Evolutionary conservation across 2,329 filamentous ascomycete genomes (phyloP).

Genomic region (Penicillium sp.): DNA sequence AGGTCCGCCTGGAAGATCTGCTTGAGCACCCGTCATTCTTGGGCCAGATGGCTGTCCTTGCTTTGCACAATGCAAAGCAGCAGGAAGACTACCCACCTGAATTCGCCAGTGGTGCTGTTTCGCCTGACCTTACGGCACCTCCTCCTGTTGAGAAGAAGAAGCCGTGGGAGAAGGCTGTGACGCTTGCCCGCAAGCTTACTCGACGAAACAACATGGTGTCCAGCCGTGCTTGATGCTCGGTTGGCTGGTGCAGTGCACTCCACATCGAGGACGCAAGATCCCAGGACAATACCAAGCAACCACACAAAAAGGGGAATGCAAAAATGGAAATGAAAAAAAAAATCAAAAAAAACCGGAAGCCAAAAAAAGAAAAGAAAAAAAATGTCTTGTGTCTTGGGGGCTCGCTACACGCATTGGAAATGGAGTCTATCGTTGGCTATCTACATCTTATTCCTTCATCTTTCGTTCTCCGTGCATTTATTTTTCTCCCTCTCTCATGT

Average conservation of each 20-base stretch:
- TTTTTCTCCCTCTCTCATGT: background rate
- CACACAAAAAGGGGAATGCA: background rate
- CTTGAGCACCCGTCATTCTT: constrained; percentile 43
- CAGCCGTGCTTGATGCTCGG: constrained; percentile 18
- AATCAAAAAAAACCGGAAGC: constrained; percentile 7
- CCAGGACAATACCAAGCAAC: background rate
- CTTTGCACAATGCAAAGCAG: constrained; percentile 28
- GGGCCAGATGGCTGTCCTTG: constrained; percentile 40
- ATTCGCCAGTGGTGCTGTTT: constrained; percentile 14
- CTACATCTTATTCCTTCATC: no score
- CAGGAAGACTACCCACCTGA: constrained; percentile 15
- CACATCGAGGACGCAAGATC: background rate
- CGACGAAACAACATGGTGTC: constrained; percentile 25
- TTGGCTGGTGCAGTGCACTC: background rate
- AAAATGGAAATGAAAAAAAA: background rate
- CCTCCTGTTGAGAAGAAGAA: constrained; percentile 23
- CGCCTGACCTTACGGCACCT: constrained; percentile 6
- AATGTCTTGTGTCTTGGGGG: background rate
- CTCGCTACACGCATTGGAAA: no score
- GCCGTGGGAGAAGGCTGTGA: constrained; percentile 29
- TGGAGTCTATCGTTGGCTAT: no score
- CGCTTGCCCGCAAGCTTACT: constrained; percentile 29
- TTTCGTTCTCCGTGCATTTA: background rate
- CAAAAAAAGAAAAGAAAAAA: constrained; percentile 2
- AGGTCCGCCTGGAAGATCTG: constrained; percentile 41